These are phyloP conservation scores for Amoebophrya sp. DNA, from an alignment of 169 alveolate genomes.

Conservation along the genomic window DNA sequence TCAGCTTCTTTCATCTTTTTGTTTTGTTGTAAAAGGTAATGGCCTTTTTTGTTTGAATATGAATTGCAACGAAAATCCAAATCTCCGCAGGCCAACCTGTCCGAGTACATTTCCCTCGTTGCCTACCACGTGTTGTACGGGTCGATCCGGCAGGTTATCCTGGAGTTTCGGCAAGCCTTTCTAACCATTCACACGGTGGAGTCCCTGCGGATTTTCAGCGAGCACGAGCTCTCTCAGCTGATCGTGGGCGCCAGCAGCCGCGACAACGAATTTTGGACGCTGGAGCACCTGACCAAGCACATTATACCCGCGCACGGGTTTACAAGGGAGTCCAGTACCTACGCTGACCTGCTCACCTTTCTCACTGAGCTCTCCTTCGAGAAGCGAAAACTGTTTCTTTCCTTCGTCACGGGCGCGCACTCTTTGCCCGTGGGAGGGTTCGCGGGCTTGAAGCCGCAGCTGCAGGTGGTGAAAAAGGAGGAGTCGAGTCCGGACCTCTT, in stretches of 20 bases:
- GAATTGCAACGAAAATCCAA: no score
- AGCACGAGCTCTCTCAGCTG: neutral
- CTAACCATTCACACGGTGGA: neutral
- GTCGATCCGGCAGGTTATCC: neutral
- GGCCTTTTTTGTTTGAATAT: neutral
- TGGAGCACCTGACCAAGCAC: slow-evolving; percentile 43
- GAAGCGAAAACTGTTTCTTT: slow-evolving; percentile 40
- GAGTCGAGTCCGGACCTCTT: slow-evolving; percentile 60
- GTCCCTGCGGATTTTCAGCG: neutral
- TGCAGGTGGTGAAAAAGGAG: slow-evolving; percentile 71
- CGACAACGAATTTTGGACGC: slow-evolving; percentile 43
- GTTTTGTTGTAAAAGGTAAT: neutral
- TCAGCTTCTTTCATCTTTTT: no score
- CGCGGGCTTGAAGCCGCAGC: slow-evolving; percentile 71
- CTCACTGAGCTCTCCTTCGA: slow-evolving; percentile 32
- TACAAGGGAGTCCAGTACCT: neutral
- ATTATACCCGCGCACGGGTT: slow-evolving; percentile 52
- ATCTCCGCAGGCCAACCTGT: neutral
- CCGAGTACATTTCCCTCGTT: neutral
- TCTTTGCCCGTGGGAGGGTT: slow-evolving; percentile 88
- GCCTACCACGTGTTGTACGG: neutral
- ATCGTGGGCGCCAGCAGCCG: slow-evolving; percentile 29
- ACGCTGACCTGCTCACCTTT: slow-evolving; percentile 38
- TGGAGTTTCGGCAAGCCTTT: neutral
- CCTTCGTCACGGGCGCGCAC: slow-evolving; percentile 86